Evolutionary conservation across 352 stramenopile species (phyloP), one percentile per base, ranked within the genome.

Genomic region (Pythium rishiriense): DNA sequence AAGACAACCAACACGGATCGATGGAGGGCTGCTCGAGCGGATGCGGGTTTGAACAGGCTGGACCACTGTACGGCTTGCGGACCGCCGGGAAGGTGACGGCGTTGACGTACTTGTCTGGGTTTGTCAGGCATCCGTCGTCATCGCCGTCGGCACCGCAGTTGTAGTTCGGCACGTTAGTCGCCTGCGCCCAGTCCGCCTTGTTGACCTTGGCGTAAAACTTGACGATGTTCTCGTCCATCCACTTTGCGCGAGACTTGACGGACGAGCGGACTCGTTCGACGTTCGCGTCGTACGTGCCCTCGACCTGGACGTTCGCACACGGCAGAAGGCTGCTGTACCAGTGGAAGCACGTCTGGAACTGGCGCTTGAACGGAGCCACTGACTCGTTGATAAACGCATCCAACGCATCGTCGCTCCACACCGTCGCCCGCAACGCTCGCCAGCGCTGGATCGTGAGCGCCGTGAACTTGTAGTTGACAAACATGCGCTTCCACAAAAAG

Each of bases 1-100:
- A 71, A 17, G 86, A 87, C 29, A 93, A 59, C 86, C 86, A 95
- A 58, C 86, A 95, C 26, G 81, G 79, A 61, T 95, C 86, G 52
- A 93, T 85, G 7, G 84, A 79, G 25, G 77, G 72, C 17, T 69
- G 52, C 42, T 47, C 76, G 46, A 17, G 64, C 8, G 51, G 61
- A 12, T 43, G 15, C 11, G 61, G 19, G 37, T n/a, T 35, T 4
- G 66, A 35, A 21, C 68, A 89, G 0, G 66, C 74, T 12, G 66
- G 57, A 19, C 78, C 83, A 11, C 31, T 28, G 67, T 76, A 87
- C 9, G 81, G 76, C 53, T 79, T 78, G 9, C 82, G 81, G 0
- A 93, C 58, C 0, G 75, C 35, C 1, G 84, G 84, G 58, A 91
- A 85, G 17, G 51, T 41, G 2, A 93, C 72, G 7, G 68, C 73